Percentiles rank a stretch among this genome's conserved stretches.
phyloP scores from a whole-genome alignment of 768 basidiomycete genomes.

The Tulasnella sp. region DNA sequence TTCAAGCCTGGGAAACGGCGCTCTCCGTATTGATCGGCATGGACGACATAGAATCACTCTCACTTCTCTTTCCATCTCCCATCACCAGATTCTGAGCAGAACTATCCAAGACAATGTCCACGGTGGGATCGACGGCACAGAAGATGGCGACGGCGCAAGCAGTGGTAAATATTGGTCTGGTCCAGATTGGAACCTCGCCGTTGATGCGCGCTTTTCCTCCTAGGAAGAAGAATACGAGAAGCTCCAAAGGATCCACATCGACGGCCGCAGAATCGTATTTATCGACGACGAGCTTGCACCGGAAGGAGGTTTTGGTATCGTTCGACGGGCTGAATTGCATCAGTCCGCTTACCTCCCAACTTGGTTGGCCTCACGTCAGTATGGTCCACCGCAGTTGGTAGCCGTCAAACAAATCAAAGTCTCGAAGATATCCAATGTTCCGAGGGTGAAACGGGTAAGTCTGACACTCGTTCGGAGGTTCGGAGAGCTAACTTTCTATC shows the following conservation, averaged over 20 bases:
- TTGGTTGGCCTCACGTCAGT: background rate
- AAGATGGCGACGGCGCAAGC: background rate
- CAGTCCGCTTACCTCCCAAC: background rate
- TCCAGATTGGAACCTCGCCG: background rate
- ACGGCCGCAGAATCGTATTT: background rate
- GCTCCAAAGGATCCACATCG: background rate
- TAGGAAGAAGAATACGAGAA: background rate
- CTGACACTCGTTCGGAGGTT: background rate
- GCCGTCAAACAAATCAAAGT: background rate
- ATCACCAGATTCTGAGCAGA: too few species aligned
- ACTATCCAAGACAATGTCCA: background rate
- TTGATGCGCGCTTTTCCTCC: background rate
- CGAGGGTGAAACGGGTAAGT: background rate
- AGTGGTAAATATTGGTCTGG: background rate
- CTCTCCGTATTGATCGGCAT: too few species aligned
- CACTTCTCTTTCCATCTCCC: too few species aligned
- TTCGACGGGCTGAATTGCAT: background rate
- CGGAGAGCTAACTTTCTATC: background rate
- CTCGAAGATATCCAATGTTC: background rate
- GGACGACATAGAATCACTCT: too few species aligned
- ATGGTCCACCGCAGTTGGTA: background rate
- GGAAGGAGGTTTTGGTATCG: background rate
- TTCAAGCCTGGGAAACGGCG: too few species aligned
- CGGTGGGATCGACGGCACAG: background rate
- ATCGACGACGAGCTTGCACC: background rate